Conservation (phyloP, 495 filamentous ascomycete genomes). For the Terfezia boudieri region DNA sequence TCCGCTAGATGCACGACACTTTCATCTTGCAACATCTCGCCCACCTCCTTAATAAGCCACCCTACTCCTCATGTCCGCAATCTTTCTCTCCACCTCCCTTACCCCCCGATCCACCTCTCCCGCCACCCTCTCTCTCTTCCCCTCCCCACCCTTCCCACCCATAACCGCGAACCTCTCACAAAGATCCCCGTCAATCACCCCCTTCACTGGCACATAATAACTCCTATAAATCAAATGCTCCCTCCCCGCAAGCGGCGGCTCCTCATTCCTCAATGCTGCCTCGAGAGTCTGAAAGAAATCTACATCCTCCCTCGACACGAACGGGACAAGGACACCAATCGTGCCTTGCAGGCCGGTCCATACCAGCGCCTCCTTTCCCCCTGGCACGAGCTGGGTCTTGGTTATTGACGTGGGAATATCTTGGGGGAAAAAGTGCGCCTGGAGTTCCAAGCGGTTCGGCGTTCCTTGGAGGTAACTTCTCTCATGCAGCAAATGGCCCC, state of each 20-base stretch:
- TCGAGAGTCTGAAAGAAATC: slow-evolving; percentile 94
- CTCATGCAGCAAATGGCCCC: slow-evolving; percentile 72
- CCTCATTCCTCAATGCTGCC: slow-evolving; percentile 59
- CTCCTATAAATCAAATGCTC: slow-evolving; percentile 88
- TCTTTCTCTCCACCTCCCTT: slow-evolving; percentile 82
- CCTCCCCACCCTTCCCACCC: slow-evolving; percentile 31
- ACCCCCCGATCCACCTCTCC: slow-evolving; percentile 77
- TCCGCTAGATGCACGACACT: no score
- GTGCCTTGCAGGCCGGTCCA: slow-evolving; percentile 93
- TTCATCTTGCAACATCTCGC: no score
- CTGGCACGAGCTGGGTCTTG: slow-evolving; percentile 74
- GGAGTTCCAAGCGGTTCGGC: slow-evolving; percentile 57
- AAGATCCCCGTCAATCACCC: slow-evolving; percentile 92
- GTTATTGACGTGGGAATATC: slow-evolving; percentile 80
- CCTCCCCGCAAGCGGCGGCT: slow-evolving; percentile 67
- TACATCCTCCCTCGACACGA: slow-evolving; percentile 72
- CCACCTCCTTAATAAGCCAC: slow-evolving; percentile 43
- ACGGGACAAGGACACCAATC: slow-evolving; percentile 76
- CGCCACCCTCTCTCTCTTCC: slow-evolving; percentile 78
- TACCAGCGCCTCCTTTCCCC: slow-evolving; percentile 72
- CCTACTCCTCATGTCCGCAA: slow-evolving; percentile 73
- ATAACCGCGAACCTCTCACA: slow-evolving; percentile 76
- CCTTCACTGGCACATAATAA: slow-evolving; percentile 95
- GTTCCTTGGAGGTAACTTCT: slow-evolving; percentile 73
- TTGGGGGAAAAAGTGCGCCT: slow-evolving; percentile 72